phyloP scores from a whole-genome alignment of 2,329 filamentous ascomycete species.

The Calonectria henricotiae region DNA sequence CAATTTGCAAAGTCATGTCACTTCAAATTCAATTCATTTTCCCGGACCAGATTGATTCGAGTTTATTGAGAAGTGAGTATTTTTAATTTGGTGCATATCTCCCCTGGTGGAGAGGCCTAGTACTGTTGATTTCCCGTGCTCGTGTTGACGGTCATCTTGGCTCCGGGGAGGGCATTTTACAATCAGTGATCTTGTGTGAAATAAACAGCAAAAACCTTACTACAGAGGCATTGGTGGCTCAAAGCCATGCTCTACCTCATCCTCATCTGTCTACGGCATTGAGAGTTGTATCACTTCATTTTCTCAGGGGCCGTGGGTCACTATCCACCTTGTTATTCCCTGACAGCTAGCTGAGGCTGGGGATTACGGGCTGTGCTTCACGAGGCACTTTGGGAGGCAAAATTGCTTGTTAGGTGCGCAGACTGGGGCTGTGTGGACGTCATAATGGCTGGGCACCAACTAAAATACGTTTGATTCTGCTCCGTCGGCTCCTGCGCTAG shows the following conservation, averaged over 20 bases:
- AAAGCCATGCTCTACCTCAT: no score
- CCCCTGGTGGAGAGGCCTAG: not conserved
- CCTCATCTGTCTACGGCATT: not conserved
- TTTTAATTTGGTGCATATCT: not conserved
- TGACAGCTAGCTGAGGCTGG: slow-evolving; percentile 14
- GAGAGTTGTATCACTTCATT: slow-evolving; percentile 1
- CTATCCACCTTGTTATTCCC: not conserved
- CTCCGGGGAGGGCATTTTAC: not conserved
- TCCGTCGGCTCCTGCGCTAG: not conserved
- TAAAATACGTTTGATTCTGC: not conserved
- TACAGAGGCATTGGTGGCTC: not conserved
- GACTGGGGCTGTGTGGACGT: slow-evolving; percentile 5
- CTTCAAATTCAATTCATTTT: not conserved
- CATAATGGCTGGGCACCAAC: not conserved
- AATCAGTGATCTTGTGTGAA: not conserved
- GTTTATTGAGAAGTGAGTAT: not conserved
- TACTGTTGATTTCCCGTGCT: not conserved
- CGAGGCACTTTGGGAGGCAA: slow-evolving; percentile 17
- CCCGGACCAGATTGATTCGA: not conserved
- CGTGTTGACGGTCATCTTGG: not conserved
- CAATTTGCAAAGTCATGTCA: not conserved
- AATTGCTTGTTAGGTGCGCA: not conserved
- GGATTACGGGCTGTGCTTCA: slow-evolving; percentile 13
- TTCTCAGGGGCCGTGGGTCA: not conserved
- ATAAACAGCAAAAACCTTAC: not conserved